Conservation (phyloP, 1,139 yeast species). For the Pichia sp. region DNA sequence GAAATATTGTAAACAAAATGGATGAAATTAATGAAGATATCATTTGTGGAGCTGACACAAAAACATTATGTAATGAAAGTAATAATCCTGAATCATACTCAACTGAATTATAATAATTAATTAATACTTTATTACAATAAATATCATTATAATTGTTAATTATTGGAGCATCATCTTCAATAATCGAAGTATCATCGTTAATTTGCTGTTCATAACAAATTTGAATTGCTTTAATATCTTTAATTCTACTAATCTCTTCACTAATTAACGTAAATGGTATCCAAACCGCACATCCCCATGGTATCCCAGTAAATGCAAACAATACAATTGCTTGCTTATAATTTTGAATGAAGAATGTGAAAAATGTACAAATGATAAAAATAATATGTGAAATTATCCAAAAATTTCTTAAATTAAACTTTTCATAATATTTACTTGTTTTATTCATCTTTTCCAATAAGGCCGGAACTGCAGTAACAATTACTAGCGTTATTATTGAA, state of each 20-base stretch:
- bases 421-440: conserved; percentile 11
- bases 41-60: conserved; percentile 45
- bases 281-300: conserved; percentile 49
- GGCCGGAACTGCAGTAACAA: conserved; percentile 36
- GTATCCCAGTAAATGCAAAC: conserved; percentile 40
- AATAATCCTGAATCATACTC: conserved; percentile 44
- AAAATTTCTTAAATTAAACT: conserved; percentile 26
- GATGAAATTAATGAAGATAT: conserved; percentile 37
- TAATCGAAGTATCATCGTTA: neutral
- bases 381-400: conserved; percentile 39
- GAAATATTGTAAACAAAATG: conserved; percentile 32
- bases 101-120: conserved; percentile 28
- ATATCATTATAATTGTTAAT: conserved; percentile 12
- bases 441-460: conserved; percentile 23
- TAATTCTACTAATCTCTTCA: conserved; percentile 42
- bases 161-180: conserved; percentile 12
- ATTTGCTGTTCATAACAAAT: conserved; percentile 18
- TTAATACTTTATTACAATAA: conserved; percentile 18
- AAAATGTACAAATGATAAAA: conserved; percentile 35
- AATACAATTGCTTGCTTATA: conserved; percentile 35
- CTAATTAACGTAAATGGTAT: conserved; percentile 45
- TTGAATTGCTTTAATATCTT: conserved; percentile 31
- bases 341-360: conserved; percentile 35
- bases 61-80: conserved; percentile 43
- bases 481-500: conserved; percentile 35